phyloP scores from a whole-genome alignment of 441 rosid genomes.

The Erysimum cheiri region DNA sequence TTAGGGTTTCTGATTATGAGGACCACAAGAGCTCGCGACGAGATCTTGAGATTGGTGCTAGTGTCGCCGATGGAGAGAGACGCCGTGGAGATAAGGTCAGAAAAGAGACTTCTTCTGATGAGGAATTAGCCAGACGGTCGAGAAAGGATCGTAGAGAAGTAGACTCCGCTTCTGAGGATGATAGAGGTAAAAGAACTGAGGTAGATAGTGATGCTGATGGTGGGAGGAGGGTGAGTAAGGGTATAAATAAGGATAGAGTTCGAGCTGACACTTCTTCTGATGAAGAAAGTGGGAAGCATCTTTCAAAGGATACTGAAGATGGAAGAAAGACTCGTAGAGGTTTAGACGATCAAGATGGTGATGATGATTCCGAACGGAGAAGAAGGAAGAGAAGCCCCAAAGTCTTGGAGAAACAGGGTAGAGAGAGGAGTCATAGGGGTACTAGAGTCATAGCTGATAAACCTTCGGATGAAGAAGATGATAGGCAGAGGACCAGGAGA shows the following conservation, averaged over 20 bases:
- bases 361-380: conserved; percentile 10
- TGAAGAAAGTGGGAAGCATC: conserved; percentile 24
- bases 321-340: conserved; percentile 8
- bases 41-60: conserved; percentile 32
- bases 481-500: conserved; percentile 33
- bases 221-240: conserved; percentile 26
- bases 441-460: conserved; percentile 42
- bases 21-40: conserved; percentile 32
- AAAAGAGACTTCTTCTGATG: conserved; percentile 41
- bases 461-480: conserved; percentile 46
- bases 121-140: conserved; percentile 46
- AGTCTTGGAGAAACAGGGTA: conserved; percentile 28
- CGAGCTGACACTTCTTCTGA: conserved; percentile 35
- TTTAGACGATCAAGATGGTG: conserved; percentile 19
- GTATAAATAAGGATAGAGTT: conserved; percentile 25
- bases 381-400: conserved; percentile 26
- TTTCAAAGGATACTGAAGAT: conserved; percentile 20
- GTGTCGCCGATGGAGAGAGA: conserved; percentile 27
- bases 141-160: conserved; percentile 27
- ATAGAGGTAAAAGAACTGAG: conserved; percentile 2
- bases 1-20: conserved; percentile 41
- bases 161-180: conserved; percentile 30
- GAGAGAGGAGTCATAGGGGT: conserved; percentile 41
- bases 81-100: conserved; percentile 33
- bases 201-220: conserved; percentile 17